These are phyloP conservation scores for Articulospora tetracladia DNA, from an alignment of 495 filamentous ascomycete genomes.

Conservation along the genomic window DNA sequence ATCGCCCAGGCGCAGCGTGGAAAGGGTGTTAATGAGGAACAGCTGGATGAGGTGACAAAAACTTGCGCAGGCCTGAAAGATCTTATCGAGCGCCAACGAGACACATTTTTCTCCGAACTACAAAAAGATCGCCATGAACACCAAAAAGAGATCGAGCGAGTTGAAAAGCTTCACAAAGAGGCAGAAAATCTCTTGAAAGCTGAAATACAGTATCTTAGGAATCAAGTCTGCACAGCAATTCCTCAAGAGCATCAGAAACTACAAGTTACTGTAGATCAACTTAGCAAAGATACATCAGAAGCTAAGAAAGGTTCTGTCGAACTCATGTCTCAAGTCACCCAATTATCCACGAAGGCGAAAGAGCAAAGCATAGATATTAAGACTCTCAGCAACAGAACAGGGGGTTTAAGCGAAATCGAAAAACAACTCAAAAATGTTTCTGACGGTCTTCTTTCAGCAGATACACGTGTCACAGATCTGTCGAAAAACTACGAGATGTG, in stretches of 20 bases:
- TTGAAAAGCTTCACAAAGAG: not conserved
- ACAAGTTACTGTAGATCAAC: not conserved
- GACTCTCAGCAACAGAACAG: not conserved
- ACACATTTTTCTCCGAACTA: not conserved
- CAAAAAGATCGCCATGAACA: not conserved
- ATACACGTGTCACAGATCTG: not conserved
- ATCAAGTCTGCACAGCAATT: not conserved
- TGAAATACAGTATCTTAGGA: not conserved
- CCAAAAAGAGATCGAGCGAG: not conserved
- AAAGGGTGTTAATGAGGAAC: not conserved
- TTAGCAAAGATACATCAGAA: not conserved
- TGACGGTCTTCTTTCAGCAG: not conserved
- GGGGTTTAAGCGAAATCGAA: not conserved
- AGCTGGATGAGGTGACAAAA: not conserved
- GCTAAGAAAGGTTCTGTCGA: not conserved
- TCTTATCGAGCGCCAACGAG: not conserved
- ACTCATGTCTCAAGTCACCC: not conserved
- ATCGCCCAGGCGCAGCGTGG: not conserved
- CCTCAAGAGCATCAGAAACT: not conserved
- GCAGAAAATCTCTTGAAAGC: not conserved
- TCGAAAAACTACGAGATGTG: no score
- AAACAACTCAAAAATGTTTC: not conserved
- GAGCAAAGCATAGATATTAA: not conserved
- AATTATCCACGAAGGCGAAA: not conserved
- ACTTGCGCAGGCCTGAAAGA: not conserved